Conservation (phyloP, 108 stramenopile genomes). For the Nitzschia inconspicua region DNA sequence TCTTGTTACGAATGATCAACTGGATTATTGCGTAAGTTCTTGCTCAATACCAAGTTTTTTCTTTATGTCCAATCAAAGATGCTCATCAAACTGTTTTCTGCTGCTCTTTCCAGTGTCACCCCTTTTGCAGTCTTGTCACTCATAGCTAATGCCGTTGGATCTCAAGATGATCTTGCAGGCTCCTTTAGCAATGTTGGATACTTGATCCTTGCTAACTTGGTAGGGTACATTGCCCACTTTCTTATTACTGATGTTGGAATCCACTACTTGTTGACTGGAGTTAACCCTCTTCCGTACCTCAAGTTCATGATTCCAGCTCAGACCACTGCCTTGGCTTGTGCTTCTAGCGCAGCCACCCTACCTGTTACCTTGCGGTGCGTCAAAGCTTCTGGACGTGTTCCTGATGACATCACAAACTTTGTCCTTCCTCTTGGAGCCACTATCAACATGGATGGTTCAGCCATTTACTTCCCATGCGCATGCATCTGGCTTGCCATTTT, state of each 20-base stretch:
- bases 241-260: slow-evolving; percentile 17
- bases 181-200: slow-evolving; percentile 21
- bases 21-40: too few species aligned
- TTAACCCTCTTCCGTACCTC: slow-evolving; percentile 28
- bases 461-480: slow-evolving; percentile 23
- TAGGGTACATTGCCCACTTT: slow-evolving; percentile 15
- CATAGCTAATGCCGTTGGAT: slow-evolving; percentile 33
- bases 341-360: slow-evolving; percentile 37
- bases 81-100: not conserved
- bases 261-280: slow-evolving; percentile 7
- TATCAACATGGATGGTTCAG: slow-evolving; percentile 37
- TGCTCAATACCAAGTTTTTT: too few species aligned
- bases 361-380: slow-evolving; percentile 28
- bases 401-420: slow-evolving; percentile 29
- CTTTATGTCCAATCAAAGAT: too few species aligned
- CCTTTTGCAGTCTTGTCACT: slow-evolving; percentile 35
- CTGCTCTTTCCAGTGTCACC: slow-evolving; percentile 16
- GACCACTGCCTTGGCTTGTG: slow-evolving; percentile 27
- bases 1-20: too few species aligned
- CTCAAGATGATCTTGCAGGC: slow-evolving; percentile 16
- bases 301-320: slow-evolving; percentile 17
- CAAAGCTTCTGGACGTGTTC: slow-evolving; percentile 22
- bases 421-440: slow-evolving; percentile 37
- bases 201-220: slow-evolving; percentile 16
- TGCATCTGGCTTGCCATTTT: slow-evolving; percentile 31